A percentile compares a stretch with the other conserved stretches of the same genome.
These are phyloP conservation scores for Linum trigynum DNA, from an alignment of 345 rosid genomes.

Conservation along the genomic window DNA sequence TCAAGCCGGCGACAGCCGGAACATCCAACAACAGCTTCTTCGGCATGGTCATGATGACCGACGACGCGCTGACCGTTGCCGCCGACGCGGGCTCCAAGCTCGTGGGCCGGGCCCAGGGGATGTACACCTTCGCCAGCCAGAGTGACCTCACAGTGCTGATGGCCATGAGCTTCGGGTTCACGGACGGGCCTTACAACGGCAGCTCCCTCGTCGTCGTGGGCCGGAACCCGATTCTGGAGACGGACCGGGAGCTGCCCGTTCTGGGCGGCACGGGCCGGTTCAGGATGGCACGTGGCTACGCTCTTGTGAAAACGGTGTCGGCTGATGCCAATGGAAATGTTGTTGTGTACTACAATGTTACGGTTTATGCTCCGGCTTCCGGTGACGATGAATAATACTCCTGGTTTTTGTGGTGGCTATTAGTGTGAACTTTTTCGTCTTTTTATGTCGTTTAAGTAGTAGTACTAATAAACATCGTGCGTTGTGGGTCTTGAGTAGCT, in stretches of 20 bases:
- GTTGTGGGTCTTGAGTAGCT: too few species aligned
- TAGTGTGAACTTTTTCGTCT: too few species aligned
- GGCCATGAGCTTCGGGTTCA: conserved; percentile 3
- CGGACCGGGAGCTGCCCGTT: neutral
- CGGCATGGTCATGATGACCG: conserved; percentile 15
- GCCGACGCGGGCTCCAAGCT: conserved; percentile 11
- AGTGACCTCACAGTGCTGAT: conserved; percentile 13
- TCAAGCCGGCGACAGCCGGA: neutral
- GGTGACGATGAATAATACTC: neutral
- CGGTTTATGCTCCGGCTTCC: neutral
- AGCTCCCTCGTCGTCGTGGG: neutral
- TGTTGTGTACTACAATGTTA: neutral
- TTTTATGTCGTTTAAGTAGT: too few species aligned
- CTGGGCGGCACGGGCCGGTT: neutral
- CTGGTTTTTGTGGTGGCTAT: too few species aligned
- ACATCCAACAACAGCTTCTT: neutral
- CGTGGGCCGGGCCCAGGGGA: conserved; percentile 22
- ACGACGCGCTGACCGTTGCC: conserved; percentile 16
- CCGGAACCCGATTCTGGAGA: neutral
- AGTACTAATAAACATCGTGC: too few species aligned
- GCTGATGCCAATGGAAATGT: neutral
- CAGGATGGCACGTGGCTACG: neutral
- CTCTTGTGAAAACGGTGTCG: neutral
- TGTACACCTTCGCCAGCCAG: conserved; percentile 18
- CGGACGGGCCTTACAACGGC: neutral